A percentile compares a stretch with the other conserved stretches of the same genome.
Conservation (phyloP, 108 stramenopile species). For the Pseudonitzschia multiseries region DNA sequence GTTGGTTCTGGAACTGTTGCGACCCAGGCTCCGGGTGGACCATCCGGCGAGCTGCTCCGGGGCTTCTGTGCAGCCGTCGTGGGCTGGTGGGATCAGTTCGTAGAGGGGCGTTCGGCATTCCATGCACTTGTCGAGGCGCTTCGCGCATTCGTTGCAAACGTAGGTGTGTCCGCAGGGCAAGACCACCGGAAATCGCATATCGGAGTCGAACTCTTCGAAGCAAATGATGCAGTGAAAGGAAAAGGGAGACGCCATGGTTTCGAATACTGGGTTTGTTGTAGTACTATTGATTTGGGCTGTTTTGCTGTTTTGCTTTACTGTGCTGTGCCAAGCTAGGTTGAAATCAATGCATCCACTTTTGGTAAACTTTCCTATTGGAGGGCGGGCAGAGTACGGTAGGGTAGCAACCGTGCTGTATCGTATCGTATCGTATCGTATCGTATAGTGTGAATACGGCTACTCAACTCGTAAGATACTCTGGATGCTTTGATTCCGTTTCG, state of each 20-base stretch:
- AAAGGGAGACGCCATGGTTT: slow-evolving; percentile 49
- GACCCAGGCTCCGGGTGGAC: slow-evolving; percentile 7
- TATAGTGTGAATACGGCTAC: too few relatives aligned
- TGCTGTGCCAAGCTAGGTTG: not conserved
- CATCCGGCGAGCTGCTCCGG: slow-evolving; percentile 8
- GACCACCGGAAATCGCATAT: slow-evolving; percentile 71
- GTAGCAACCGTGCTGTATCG: too few relatives aligned
- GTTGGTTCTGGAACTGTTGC: slow-evolving; percentile 8
- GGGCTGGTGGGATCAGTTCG: slow-evolving; percentile 18
- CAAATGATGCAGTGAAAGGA: slow-evolving; percentile 89
- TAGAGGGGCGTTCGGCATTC: slow-evolving; percentile 76
- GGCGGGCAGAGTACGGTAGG: too few relatives aligned
- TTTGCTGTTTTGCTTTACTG: not conserved
- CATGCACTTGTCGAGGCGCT: slow-evolving; percentile 85
- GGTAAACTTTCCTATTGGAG: too few relatives aligned
- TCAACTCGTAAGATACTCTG: too few relatives aligned
- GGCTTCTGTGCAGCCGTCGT: not conserved
- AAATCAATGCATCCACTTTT: too few relatives aligned
- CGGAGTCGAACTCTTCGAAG: slow-evolving; percentile 75
- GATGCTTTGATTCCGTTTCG: too few relatives aligned
- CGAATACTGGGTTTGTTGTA: not conserved
- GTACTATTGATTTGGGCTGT: not conserved
- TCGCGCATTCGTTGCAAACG: slow-evolving; percentile 71
- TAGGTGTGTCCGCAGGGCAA: slow-evolving; percentile 91
- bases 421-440: too few relatives aligned